Percentiles rank a stretch among this genome's conserved stretches.
Evolutionary conservation across 2,329 filamentous ascomycete genomes (phyloP).

Genomic region (Talaromyces sp.): DNA sequence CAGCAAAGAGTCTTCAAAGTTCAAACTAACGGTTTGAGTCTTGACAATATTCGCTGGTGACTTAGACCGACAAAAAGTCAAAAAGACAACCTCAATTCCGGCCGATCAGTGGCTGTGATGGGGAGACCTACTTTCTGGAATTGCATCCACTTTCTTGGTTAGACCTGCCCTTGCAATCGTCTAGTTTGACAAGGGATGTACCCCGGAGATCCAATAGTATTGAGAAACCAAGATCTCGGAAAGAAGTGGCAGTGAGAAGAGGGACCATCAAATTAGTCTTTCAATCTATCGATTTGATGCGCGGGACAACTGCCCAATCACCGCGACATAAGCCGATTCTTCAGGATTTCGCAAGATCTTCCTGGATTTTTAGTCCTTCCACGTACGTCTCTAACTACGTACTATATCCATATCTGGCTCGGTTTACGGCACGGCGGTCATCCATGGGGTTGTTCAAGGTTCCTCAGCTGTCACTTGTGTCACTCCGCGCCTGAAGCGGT

Average conservation of each 20-base stretch:
- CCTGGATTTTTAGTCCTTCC: background rate
- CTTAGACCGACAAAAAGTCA: background rate
- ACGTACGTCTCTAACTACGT: background rate
- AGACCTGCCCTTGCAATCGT: background rate
- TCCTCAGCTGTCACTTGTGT: conserved; percentile 1
- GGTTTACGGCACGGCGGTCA: background rate
- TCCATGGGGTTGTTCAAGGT: background rate
- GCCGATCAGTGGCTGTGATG: conserved; percentile 11
- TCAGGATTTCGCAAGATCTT: background rate
- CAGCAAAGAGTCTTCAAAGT: background rate
- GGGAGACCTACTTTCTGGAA: background rate
- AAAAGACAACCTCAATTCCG: background rate
- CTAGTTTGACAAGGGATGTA: background rate
- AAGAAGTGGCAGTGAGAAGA: background rate
- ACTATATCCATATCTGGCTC: background rate
- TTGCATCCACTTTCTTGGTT: background rate
- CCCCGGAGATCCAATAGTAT: background rate
- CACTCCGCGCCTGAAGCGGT: background rate
- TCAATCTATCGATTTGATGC: background rate
- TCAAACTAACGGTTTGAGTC: background rate
- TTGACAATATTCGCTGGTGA: background rate
- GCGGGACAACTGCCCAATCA: background rate
- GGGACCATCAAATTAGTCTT: background rate
- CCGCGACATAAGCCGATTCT: background rate
- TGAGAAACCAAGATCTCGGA: background rate